phyloP scores from a whole-genome alignment of 1,284 basidiomycete genomes.

The Boletellus deceptivus region DNA sequence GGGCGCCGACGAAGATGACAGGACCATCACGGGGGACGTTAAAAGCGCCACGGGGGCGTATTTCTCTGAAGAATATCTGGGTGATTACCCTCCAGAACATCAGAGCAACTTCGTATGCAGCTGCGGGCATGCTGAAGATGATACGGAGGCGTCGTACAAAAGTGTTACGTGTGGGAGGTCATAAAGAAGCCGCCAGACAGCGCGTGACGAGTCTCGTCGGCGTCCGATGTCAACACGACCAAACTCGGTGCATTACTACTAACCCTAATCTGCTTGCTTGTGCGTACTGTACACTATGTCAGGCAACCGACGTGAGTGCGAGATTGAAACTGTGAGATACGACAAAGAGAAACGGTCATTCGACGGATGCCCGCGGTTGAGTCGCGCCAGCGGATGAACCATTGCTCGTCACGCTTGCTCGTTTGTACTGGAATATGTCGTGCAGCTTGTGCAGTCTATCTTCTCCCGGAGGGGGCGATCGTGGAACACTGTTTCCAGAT shows the following conservation, averaged over 20 bases:
- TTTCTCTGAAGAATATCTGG: conserved; percentile 97
- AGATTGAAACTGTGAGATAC: conserved; percentile 21
- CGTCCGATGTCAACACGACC: conserved; percentile 25
- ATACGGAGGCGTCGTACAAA: conserved; percentile 10
- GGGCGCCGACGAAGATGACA: conserved; percentile 95
- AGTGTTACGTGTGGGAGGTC: conserved; percentile 10
- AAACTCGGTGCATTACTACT: conserved; percentile 26
- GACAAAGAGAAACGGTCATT: conserved; percentile 21
- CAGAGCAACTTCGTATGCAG: conserved; percentile 63
- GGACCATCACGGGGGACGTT: conserved; percentile 92
- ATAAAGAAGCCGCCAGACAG: conserved; percentile 14
- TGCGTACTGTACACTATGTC: conserved; percentile 34
- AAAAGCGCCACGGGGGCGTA: conserved; percentile 92
- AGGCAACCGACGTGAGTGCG: conserved; percentile 19
- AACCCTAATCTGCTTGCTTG: conserved; percentile 20
- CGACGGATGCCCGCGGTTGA: conserved; percentile 16
- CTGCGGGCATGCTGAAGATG: conserved; percentile 20
- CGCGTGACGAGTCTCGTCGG: background rate
- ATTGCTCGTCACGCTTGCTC: conserved; percentile 65
- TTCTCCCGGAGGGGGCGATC: conserved; percentile 41
- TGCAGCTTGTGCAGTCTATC: conserved; percentile 74
- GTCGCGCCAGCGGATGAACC: conserved; percentile 45
- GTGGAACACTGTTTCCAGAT: conserved; percentile 22
- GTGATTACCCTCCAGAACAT: conserved; percentile 83
- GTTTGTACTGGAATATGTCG: conserved; percentile 74